These are phyloP conservation scores for Xylariaceae sp. DNA, from an alignment of 2,329 filamentous ascomycete species.

Conservation along the genomic window DNA sequence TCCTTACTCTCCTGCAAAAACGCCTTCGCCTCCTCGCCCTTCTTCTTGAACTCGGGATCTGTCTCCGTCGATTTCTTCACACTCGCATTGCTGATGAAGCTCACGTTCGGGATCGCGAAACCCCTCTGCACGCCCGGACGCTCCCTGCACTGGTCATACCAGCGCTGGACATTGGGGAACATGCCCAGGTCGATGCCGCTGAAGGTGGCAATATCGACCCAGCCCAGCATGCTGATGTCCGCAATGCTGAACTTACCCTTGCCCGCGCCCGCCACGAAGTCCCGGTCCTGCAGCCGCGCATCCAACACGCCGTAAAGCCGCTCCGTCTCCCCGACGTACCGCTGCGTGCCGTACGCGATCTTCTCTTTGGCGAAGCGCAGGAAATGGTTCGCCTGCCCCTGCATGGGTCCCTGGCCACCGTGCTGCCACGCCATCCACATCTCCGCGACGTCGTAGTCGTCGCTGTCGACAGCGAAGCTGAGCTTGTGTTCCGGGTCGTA, in stretches of 20 bases:
- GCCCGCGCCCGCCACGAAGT: constrained; percentile 50
- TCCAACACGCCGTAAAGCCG: constrained; percentile 71
- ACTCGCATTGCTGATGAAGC: constrained; percentile 33
- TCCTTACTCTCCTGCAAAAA: constrained; percentile 38
- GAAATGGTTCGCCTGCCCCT: constrained; percentile 76
- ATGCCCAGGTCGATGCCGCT: constrained; percentile 54
- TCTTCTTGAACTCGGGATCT: constrained; percentile 43
- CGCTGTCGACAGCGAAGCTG: constrained; percentile 46
- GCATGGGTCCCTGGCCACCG: constrained; percentile 67
- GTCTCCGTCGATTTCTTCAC: constrained; percentile 38
- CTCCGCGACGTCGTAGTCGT: constrained; percentile 40
- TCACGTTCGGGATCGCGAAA: constrained; percentile 51
- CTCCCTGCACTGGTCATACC: constrained; percentile 58
- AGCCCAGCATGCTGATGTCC: constrained; percentile 70
- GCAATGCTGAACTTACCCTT: constrained; percentile 59
- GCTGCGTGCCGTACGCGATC: constrained; percentile 66
- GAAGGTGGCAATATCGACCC: constrained; percentile 57
- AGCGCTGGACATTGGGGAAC: constrained; percentile 63
- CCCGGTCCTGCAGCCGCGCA: constrained; percentile 51
- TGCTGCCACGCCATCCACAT: constrained; percentile 70
- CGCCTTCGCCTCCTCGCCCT: constrained; percentile 30
- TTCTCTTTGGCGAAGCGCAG: constrained; percentile 57
- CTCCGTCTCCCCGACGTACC: constrained; percentile 72
- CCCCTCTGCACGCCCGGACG: constrained; percentile 62
- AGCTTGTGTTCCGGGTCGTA: constrained; percentile 69